These are phyloP conservation scores for Colletotrichum orchidophilum DNA, from an alignment of 2,329 filamentous ascomycete species.

Conservation along the genomic window DNA sequence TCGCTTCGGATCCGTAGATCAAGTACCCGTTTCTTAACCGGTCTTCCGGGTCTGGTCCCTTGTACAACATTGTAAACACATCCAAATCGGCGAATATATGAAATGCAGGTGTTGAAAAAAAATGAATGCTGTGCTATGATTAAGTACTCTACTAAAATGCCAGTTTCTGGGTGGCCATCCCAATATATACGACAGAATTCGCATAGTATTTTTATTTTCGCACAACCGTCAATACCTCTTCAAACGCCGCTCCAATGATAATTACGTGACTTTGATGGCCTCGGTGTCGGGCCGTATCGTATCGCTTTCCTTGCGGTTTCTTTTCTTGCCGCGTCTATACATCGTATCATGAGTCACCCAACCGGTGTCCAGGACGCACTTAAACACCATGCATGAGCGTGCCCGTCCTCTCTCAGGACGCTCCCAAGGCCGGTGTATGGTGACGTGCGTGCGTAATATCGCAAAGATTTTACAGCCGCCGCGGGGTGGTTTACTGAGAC, in stretches of 20 bases:
- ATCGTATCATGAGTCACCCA: conserved; percentile 10
- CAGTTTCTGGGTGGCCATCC: conserved; percentile 23
- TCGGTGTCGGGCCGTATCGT: conserved; percentile 15
- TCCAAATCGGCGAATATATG: neutral
- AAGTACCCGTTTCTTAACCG: neutral
- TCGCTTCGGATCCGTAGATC: neutral
- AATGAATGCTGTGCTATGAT: conserved; percentile 11
- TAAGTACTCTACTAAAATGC: conserved; percentile 34
- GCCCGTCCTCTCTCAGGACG: neutral
- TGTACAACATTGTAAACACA: neutral
- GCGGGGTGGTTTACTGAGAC: conserved; percentile 61
- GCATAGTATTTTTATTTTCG: neutral
- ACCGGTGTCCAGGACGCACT: conserved; percentile 4
- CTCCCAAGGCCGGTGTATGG: neutral
- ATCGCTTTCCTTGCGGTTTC: conserved; percentile 19
- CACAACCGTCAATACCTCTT: conserved; percentile 29
- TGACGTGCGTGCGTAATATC: neutral
- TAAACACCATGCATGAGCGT: neutral
- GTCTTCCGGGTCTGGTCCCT: neutral
- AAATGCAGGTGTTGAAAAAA: neutral
- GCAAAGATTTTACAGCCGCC: neutral
- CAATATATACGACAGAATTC: conserved; percentile 31
- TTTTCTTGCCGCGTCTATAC: conserved; percentile 26
- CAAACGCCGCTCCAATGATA: conserved; percentile 34
- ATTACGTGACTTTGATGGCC: conserved; percentile 26